Percentiles rank a stretch among this genome's conserved stretches.
phyloP scores from a whole-genome alignment of 192 early-diverging fungal species.

The Umbelopsis sp. region DNA sequence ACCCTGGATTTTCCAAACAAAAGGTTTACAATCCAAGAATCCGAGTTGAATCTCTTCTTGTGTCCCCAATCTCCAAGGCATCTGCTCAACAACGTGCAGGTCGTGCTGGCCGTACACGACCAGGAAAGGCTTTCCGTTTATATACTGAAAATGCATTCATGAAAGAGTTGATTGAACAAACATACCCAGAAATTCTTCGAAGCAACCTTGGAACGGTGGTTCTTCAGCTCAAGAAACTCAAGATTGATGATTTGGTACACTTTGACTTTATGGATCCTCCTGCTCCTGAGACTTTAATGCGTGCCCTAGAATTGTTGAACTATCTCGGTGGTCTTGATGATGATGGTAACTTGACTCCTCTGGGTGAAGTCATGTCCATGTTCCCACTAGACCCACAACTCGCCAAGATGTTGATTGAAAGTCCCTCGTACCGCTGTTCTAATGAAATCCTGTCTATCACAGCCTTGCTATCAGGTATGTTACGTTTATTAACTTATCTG shows the following conservation, averaged over 20 bases:
- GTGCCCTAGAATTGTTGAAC: conserved; percentile 94
- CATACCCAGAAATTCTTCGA: conserved; percentile 97
- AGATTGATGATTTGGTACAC: conserved; percentile 96
- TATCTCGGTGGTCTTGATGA: conserved; percentile 94
- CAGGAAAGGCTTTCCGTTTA: conserved; percentile 96
- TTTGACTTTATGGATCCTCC: conserved; percentile 99
- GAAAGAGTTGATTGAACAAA: conserved; percentile 94
- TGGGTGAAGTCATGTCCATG: conserved; percentile 88
- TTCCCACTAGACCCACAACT: conserved; percentile 98
- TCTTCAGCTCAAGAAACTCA: conserved; percentile 96
- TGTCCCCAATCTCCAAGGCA: conserved; percentile 93
- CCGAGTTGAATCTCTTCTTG: conserved; percentile 92
- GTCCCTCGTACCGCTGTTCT: conserved; percentile 83
- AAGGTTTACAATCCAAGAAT: conserved; percentile 99
- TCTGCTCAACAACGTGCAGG: conserved; percentile 97
- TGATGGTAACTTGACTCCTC: conserved; percentile 87
- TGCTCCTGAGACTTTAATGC: conserved; percentile 97
- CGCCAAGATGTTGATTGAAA: conserved; percentile 88
- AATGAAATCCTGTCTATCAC: conserved; percentile 95
- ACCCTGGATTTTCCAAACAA: conserved; percentile 99
- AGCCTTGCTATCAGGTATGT: conserved; percentile 78
- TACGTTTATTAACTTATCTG: not conserved
- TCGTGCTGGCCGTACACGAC: conserved; percentile 97
- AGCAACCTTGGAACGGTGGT: conserved; percentile 97
- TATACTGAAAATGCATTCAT: conserved; percentile 97